Percentiles rank a stretch among this genome's conserved stretches.
These are phyloP conservation scores for Cercophora sp. DNA, from an alignment of 495 filamentous ascomycete species.

Conservation along the genomic window DNA sequence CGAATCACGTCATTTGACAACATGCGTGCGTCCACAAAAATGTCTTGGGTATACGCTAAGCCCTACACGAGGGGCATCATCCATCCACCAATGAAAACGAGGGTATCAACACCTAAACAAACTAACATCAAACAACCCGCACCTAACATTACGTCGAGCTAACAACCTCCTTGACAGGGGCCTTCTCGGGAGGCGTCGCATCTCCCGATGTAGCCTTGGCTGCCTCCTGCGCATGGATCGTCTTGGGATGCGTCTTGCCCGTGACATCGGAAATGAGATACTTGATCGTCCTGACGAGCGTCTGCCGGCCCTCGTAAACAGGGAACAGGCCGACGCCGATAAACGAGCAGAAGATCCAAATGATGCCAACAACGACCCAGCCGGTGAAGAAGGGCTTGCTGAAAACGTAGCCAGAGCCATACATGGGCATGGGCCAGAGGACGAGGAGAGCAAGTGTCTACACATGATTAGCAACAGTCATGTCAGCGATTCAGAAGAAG, in stretches of 20 bases:
- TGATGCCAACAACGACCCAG: conserved; percentile 80
- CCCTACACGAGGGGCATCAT: conserved; percentile 14
- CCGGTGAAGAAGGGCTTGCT: conserved; percentile 89
- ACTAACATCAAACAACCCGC: not conserved
- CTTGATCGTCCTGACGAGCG: conserved; percentile 59
- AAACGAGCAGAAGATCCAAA: conserved; percentile 79
- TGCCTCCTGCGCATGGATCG: conserved; percentile 32
- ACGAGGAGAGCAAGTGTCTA: conserved; percentile 70
- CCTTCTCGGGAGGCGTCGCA: conserved; percentile 31
- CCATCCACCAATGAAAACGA: conserved; percentile 7
- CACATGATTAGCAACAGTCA: not conserved
- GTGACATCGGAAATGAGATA: conserved; percentile 65
- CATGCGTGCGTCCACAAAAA: not conserved
- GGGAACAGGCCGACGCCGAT: conserved; percentile 77
- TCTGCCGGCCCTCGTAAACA: conserved; percentile 72
- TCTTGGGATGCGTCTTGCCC: conserved; percentile 50
- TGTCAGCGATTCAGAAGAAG: not conserved
- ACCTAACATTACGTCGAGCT: conserved; percentile 3
- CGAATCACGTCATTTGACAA: not conserved
- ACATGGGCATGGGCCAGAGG: conserved; percentile 95
- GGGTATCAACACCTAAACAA: conserved; percentile 7
- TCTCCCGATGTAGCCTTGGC: conserved; percentile 21
- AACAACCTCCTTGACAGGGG: conserved; percentile 18
- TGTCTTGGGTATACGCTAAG: not conserved
- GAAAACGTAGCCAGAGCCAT: conserved; percentile 82